phyloP scores from a whole-genome alignment of 2,329 filamentous ascomycete species.

The Ophiocordyceps sinensis region DNA sequence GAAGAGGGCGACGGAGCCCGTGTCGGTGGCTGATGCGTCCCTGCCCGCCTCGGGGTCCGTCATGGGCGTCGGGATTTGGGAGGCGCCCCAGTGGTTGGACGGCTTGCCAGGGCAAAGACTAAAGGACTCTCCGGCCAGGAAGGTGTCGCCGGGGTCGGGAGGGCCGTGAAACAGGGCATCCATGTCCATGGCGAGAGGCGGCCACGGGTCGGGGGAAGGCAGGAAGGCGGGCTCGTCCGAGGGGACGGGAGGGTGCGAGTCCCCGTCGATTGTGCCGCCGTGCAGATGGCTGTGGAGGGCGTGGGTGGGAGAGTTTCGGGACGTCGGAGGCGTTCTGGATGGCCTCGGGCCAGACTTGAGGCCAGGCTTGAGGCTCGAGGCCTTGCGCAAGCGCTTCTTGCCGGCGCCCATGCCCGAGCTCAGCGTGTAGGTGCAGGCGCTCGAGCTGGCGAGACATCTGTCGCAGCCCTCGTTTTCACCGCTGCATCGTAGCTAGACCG shows the following conservation, averaged over 20 bases:
- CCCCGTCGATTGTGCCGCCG: no score
- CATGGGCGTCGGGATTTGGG: background rate
- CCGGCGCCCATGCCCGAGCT: background rate
- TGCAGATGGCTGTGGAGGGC: no score
- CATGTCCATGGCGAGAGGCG: background rate
- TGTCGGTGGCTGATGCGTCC: background rate
- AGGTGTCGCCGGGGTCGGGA: background rate
- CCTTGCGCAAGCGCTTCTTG: background rate
- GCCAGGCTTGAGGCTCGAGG: no score
- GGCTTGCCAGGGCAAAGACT: background rate
- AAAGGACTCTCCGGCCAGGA: background rate
- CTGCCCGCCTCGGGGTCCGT: background rate
- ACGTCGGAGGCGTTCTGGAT: no score
- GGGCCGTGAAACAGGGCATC: background rate
- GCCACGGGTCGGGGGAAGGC: background rate
- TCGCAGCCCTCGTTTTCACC: background rate
- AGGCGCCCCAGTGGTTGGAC: background rate
- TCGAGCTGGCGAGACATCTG: background rate
- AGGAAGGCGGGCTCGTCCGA: background rate
- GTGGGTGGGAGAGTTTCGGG: no score
- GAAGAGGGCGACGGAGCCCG: background rate
- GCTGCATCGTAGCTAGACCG: background rate
- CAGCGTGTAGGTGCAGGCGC: background rate
- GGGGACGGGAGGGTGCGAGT: background rate
- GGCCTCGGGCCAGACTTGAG: no score